Conservation (phyloP, 495 filamentous ascomycete species). For the Aspergillus conjunctus region DNA sequence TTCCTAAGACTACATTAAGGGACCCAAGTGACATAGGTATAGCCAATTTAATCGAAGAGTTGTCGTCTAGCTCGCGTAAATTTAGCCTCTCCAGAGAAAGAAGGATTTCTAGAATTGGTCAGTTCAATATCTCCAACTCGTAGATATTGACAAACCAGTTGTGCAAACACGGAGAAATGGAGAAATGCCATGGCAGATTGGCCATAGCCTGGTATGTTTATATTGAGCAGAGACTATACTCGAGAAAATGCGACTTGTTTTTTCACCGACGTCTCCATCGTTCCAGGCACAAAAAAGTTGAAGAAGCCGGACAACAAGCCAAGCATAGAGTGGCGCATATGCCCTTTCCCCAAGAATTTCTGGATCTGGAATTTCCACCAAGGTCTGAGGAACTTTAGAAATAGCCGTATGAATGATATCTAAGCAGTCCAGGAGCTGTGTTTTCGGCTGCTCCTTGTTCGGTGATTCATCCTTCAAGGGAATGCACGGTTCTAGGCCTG, state of each 20-base stretch:
- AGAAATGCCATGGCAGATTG: slow-evolving; percentile 33
- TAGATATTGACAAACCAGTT: slow-evolving; percentile 35
- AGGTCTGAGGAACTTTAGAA: slow-evolving; percentile 68
- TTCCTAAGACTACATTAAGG: slow-evolving; percentile 37
- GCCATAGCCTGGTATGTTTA: slow-evolving; percentile 35
- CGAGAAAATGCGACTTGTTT: slow-evolving; percentile 35
- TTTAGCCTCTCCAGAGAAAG: slow-evolving; percentile 33
- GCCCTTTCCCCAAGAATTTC: slow-evolving; percentile 49
- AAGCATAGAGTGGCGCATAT: slow-evolving; percentile 71
- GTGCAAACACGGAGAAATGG: slow-evolving; percentile 40
- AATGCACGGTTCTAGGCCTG: slow-evolving; percentile 67
- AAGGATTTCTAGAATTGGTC: slow-evolving; percentile 40
- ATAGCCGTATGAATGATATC: slow-evolving; percentile 73
- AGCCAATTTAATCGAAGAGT: slow-evolving; percentile 19
- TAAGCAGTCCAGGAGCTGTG: slow-evolving; percentile 66
- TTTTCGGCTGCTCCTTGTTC: slow-evolving; percentile 58
- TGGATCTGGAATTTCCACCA: slow-evolving; percentile 54
- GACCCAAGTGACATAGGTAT: slow-evolving; percentile 34
- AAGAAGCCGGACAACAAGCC: slow-evolving; percentile 59
- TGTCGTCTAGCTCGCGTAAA: slow-evolving; percentile 7
- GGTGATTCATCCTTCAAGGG: slow-evolving; percentile 47
- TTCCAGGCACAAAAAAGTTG: slow-evolving; percentile 33
- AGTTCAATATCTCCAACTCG: slow-evolving; percentile 15
- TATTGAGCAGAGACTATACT: slow-evolving; percentile 39
- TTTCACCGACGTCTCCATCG: slow-evolving; percentile 31